phyloP scores from a whole-genome alignment of 129 eudicot genomes.

The Mikania micrantha region DNA sequence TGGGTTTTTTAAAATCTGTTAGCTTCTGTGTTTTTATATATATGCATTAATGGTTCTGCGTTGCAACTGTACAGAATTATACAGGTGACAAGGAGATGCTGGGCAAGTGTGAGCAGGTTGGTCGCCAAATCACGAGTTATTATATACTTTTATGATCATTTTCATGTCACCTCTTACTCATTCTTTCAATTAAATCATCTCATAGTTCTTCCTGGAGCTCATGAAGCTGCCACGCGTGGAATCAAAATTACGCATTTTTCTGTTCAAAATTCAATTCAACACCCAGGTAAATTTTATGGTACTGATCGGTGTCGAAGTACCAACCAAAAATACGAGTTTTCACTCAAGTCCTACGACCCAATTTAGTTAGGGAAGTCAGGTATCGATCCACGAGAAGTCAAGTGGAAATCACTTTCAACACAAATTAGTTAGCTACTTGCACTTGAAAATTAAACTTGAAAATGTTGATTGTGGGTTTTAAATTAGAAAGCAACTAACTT shows the following conservation, averaged over 20 bases:
- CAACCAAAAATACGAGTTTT: no score
- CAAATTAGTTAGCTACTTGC: no score
- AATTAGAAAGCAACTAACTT: no score
- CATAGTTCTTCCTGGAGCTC: slow-evolving; percentile 73
- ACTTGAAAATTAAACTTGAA: no score
- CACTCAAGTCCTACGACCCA: no score
- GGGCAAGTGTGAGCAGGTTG: slow-evolving; percentile 72
- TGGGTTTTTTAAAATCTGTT: neutral
- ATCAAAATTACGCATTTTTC: slow-evolving; percentile 57
- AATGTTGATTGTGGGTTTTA: no score
- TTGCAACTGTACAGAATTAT: slow-evolving; percentile 40
- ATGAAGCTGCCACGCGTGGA: slow-evolving; percentile 94
- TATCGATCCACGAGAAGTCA: no score
- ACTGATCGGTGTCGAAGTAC: neutral
- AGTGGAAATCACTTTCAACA: no score
- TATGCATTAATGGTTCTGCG: slow-evolving; percentile 14
- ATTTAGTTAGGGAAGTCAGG: no score
- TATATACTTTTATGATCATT: neutral
- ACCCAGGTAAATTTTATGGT: slow-evolving; percentile 43
- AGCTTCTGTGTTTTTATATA: neutral
- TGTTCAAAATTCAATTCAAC: slow-evolving; percentile 77
- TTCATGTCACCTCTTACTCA: neutral
- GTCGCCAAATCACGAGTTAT: slow-evolving; percentile 11
- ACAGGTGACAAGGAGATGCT: slow-evolving; percentile 55
- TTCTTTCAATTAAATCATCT: neutral